Evolutionary conservation across 192 early-diverging fungal genomes (phyloP), one percentile per base, ranked within the genome.

Genomic region (Lunasporangiospora selenospora): DNA sequence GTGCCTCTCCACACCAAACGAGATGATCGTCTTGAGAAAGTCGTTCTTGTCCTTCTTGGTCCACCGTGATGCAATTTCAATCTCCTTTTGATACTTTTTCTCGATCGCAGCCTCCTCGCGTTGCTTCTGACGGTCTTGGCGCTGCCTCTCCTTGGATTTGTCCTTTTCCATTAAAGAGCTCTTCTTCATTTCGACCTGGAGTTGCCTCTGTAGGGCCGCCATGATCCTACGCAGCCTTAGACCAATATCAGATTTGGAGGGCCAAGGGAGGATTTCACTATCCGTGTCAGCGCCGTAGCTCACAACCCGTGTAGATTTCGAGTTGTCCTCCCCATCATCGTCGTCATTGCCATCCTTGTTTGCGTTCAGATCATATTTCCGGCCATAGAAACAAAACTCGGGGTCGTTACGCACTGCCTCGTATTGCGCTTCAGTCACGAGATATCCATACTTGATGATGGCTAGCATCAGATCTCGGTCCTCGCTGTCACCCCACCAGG

Each of bases 391-490:
- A 32, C 70, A 73, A 29, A 84, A 84, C 45, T 81, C 82, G 4
- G 77, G 73, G 41, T 84, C 82, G 32, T 66, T 84, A 18, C 82
- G 70, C 62, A 81, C 81, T 12, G 80, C 77, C 23, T 73, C 60
- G 29, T 73, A 73, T 33, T 73, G 69, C 7, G 69, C 60, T 16
- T 73, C 69, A 0, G 69, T 73, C 6, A 73, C 69, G 19, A 73
- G 55, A 62, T 95, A 95, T 18, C 93, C 93, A 58, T 93, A 80
- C 57, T 87, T 88, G 58, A 81, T 82, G 21, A 93, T 90, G 5
- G 92, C 92, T 37, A 93, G 73, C 54, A 95, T 60, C 42, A 95
- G 48, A 75, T 93, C 89, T n/a, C 88, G 85, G 50, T 95, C 93
- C 75, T 93, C 88, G 26, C 86, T 75, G 11, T 83, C 95, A 30